Evolutionary conservation across 1,139 yeast species (phyloP), one percentile per base, ranked within the genome.

Genomic region (Geotrichum phurueaensis): DNA sequence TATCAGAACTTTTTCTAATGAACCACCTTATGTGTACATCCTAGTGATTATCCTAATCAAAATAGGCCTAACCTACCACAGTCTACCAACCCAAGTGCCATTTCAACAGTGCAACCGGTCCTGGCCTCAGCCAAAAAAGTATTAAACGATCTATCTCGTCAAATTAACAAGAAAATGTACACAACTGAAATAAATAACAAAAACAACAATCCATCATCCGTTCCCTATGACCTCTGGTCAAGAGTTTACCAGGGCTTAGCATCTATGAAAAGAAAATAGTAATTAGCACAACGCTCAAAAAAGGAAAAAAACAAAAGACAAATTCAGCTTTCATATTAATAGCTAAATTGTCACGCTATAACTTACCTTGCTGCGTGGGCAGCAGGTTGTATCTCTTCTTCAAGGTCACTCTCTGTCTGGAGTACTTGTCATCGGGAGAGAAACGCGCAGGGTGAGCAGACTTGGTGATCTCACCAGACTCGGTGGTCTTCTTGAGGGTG

Each of bases 371-470:
- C 77, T 90, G 96, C 63, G 95, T 87, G 71, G 97, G 97, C 74
- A 95, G 82, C 76, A 95, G 76, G 69, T 87, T 87, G 76, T 80
- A 92, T 81, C 99, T 87, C 83, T 90, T 94, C 86, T 95, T 95
- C 74, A 95, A 83, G 59, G 98, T 94, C 59, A 94, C 97, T 83
- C 99, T 89, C 79, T 95, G 98, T 82, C 97, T 88, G 62, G 99
- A 94, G 81, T 90, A 94, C 79, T 94, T 94, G 83, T 94, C 99
- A 75, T 94, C 99, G 69, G 99, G 99, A 56, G 99, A 94, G 77
- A 94, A 94, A 78, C 99, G 86, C 61, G 99, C 99, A 65, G 99
- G 99, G 77, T 95, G 99, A 43, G 99, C 99, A 67, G 97, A 89
- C 80, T 91, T 90, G 75, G 99, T 95, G 81, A 94, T 91, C 76